Conservation (phyloP, 2,329 filamentous ascomycete species). For the Didymella pomorum region DNA sequence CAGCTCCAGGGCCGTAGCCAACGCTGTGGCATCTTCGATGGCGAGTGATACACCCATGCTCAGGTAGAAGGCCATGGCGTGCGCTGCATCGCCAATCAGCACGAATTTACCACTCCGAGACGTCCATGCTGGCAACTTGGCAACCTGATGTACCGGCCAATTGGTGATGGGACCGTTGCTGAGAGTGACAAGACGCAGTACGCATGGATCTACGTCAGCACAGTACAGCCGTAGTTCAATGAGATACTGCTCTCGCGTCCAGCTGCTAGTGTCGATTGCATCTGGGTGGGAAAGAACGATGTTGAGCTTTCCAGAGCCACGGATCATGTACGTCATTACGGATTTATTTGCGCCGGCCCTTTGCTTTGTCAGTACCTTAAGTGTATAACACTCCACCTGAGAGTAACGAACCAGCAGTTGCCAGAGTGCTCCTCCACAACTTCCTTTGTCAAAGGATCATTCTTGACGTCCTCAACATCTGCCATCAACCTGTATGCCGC, state of each 20-base stretch:
- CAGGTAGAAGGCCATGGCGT: constrained; percentile 31
- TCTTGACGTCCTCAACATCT: constrained; percentile 19
- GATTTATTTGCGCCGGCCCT: constrained; percentile 21
- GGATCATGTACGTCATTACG: constrained; percentile 31
- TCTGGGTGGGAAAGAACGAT: constrained; percentile 28
- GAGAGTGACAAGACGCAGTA: constrained; percentile 18
- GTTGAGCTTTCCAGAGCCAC: constrained; percentile 24
- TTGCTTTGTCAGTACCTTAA: background rate
- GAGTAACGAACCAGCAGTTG: constrained; percentile 22
- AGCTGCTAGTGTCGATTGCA: constrained; percentile 21
- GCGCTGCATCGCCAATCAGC: constrained; percentile 27
- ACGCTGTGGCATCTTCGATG: constrained; percentile 29
- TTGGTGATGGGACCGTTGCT: constrained; percentile 20
- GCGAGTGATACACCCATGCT: constrained; percentile 30
- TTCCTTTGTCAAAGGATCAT: constrained; percentile 17
- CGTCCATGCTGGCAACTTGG: constrained; percentile 24
- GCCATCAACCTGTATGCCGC: constrained; percentile 28
- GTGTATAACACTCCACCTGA: background rate
- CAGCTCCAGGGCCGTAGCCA: constrained; percentile 12
- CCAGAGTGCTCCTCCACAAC: constrained; percentile 22
- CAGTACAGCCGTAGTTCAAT: constrained; percentile 14
- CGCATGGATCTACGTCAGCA: constrained; percentile 19
- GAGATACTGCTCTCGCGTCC: constrained; percentile 22
- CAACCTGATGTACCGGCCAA: constrained; percentile 25
- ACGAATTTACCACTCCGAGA: constrained; percentile 22